Evolutionary conservation across 306 rosid species (phyloP).

Genomic region (Medicago truncatula): DNA sequence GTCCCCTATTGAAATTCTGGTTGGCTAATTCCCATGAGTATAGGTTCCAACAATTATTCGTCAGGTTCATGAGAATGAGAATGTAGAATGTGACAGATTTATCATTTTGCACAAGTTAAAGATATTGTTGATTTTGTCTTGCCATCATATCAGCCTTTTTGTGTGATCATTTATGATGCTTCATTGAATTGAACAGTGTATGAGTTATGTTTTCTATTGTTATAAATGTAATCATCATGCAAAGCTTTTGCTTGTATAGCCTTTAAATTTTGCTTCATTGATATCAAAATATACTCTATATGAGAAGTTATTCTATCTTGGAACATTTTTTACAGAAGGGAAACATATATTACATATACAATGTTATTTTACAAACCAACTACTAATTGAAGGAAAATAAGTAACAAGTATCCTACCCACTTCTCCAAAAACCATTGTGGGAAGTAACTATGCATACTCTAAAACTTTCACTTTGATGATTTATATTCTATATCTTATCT

Average conservation of each 20-base stretch:
- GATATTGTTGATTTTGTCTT: conserved; percentile 47
- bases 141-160: conserved; percentile 54
- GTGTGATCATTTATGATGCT: conserved; percentile 24
- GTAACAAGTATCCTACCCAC: conserved; percentile 39
- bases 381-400: conserved; percentile 23
- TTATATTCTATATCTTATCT: conserved; percentile 27
- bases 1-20: conserved; percentile 73
- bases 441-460: conserved; percentile 42
- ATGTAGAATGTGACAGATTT: conserved; percentile 6
- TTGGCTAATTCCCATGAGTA: conserved; percentile 66
- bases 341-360: background rate
- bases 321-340: conserved; percentile 23
- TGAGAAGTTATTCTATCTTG: conserved; percentile 5
- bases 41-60: conserved; percentile 13
- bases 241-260: conserved; percentile 1
- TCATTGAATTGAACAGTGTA: conserved; percentile 34
- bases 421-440: conserved; percentile 41
- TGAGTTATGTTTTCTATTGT: background rate
- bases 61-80: conserved; percentile 2
- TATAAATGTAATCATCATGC: conserved; percentile 17
- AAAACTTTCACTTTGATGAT: conserved; percentile 22
- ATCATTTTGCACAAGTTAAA: conserved; percentile 33
- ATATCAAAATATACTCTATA: conserved; percentile 2
- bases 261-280: background rate
- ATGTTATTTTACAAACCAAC: background rate